Evolutionary conservation across 495 filamentous ascomycete genomes (phyloP), one percentile per base, ranked within the genome.

Genomic region (Aspergillus haitiensis): DNA sequence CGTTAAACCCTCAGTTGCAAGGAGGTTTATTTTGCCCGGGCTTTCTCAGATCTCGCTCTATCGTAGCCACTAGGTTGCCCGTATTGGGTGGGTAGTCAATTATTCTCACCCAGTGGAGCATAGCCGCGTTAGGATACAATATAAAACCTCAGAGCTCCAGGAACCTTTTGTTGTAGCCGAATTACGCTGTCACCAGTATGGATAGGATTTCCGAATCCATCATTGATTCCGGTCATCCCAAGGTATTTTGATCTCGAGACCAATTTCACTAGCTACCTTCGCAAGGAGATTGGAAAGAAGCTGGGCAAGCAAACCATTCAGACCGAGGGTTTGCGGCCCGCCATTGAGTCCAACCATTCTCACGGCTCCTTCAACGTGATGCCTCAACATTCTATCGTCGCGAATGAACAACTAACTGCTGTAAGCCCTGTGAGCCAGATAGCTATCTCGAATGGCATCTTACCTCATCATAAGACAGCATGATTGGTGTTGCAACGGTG

Each of bases 401-500:
- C 37, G 42, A 9, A 64, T 18, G 42, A 59, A 66, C 35, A 58
- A 52, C 64, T 69, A 51, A 5, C 10, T 11, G 10, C 12, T 11
- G 15, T 55, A n/a, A 65, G 50, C 37, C 21, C 21, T 27, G 21
- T 27, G 21, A 27, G 3, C 21, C 1, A 27, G 1, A 45, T 7
- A 7, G n/a, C 42, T 16, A 12, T n/a, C 7, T 15, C 7, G n/a
- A 7, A 15, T 15, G 11, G 16, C 11, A 7, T 15, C 31, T 35
- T 60, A 62, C 66, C 61, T 69, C 64, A 42, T 69, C 66, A 59
- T 66, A 69, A 52, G 66, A 58, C 12, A 69, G 39, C 66, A 69
- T 69, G 2, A 66, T 64, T 5, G 66, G 61, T 46, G 62, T 64
- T 40, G 64, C 55, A 46, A 69, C 56, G 0, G 64, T 66, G 0